Percentiles rank a stretch among this genome's conserved stretches.
phyloP scores from a whole-genome alignment of 2,329 filamentous ascomycete species.

The Penicillium sclerotiorum region DNA sequence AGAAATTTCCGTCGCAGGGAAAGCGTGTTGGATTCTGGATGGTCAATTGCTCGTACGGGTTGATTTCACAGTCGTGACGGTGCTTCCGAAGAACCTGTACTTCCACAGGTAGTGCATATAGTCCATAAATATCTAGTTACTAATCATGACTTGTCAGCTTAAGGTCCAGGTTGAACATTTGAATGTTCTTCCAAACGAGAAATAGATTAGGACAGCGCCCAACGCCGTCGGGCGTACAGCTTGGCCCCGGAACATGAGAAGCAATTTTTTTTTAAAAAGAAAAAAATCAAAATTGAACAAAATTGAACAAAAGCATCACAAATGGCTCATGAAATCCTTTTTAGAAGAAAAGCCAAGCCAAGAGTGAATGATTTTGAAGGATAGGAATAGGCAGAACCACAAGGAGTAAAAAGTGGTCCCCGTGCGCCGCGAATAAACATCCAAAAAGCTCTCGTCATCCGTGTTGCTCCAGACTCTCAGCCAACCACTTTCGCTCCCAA shows the following conservation, averaged over 20 bases:
- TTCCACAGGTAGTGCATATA: too few relatives aligned
- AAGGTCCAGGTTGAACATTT: too few relatives aligned
- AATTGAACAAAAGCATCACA: background rate
- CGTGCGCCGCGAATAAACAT: constrained; percentile 21
- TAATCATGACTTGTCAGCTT: too few relatives aligned
- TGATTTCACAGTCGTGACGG: too few relatives aligned
- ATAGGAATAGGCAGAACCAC: background rate
- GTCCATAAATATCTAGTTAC: background rate
- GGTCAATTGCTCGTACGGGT: too few relatives aligned
- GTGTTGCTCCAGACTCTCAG: constrained; percentile 5
- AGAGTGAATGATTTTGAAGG: background rate
- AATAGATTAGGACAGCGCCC: constrained; percentile 2
- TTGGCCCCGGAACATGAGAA: background rate
- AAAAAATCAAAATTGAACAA: background rate
- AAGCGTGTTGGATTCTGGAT: too few relatives aligned
- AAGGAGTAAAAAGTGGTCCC: constrained; percentile 16
- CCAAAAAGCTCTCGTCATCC: constrained; percentile 17
- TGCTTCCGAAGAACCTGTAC: background rate
- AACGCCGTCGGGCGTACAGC: constrained; percentile 8
- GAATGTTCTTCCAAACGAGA: background rate
- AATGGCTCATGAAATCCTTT: too few relatives aligned
- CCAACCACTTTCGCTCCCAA: constrained; percentile 4
- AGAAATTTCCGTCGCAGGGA: too few relatives aligned
- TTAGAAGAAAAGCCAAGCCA: background rate
- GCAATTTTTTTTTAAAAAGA: background rate